These are phyloP conservation scores for Cyclocybe cylindracea DNA, from an alignment of 768 basidiomycete species.

Conservation along the genomic window DNA sequence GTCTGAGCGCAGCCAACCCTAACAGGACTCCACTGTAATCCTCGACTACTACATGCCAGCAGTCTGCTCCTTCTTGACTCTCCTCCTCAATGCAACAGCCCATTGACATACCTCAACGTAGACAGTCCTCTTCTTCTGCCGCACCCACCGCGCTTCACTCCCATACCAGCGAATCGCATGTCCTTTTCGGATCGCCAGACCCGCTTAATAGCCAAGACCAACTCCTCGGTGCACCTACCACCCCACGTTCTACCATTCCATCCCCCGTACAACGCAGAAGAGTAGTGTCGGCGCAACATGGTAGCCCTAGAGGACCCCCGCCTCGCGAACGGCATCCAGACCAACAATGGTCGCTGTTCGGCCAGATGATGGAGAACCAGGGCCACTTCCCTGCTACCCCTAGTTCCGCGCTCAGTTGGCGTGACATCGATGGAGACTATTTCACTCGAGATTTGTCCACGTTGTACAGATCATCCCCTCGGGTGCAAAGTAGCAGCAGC, in stretches of 20 bases:
- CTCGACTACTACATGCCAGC: not conserved
- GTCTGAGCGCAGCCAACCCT: too few species aligned
- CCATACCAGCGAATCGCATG: conserved; percentile 3
- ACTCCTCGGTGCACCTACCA: not conserved
- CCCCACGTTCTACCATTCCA: conserved; percentile 4
- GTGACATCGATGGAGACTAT: conserved; percentile 7
- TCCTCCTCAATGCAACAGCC: conserved; percentile 11
- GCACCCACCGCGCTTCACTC: conserved; percentile 1
- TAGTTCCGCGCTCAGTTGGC: conserved; percentile 6
- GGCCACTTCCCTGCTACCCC: conserved; percentile 36
- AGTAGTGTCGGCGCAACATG: conserved; percentile 1
- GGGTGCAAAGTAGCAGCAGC: not conserved
- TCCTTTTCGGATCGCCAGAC: conserved; percentile 14
- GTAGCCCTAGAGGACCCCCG: not conserved
- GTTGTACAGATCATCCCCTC: conserved; percentile 6
- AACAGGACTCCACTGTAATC: not conserved
- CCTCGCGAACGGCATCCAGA: conserved; percentile 19
- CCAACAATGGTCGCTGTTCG: conserved; percentile 68
- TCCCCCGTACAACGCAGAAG: conserved; percentile 8
- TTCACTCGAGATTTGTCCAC: conserved; percentile 6
- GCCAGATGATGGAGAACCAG: conserved; percentile 71
- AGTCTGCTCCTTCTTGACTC: not conserved
- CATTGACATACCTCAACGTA: conserved; percentile 10
- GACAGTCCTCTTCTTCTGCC: conserved; percentile 3
- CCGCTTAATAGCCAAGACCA: not conserved